These are phyloP conservation scores for Ceratocystiopsis sp. DNA, from an alignment of 2,329 filamentous ascomycete genomes.

Conservation along the genomic window DNA sequence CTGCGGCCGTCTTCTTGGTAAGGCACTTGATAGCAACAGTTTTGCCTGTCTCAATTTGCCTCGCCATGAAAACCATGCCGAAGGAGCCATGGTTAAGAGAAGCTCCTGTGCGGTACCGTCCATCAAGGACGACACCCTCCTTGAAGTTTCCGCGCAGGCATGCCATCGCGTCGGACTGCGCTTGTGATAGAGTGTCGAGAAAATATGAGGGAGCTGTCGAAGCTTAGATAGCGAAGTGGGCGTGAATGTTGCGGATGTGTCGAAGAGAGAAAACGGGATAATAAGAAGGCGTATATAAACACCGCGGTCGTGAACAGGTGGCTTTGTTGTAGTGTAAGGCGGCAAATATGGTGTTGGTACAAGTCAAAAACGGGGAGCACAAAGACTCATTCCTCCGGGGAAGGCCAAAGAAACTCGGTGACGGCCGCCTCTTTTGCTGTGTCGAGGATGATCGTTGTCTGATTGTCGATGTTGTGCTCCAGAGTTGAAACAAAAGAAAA, in stretches of 20 bases:
- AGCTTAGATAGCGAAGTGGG: no score
- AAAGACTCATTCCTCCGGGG: conserved; percentile 6
- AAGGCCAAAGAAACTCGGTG: not conserved
- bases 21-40: conserved; percentile 92
- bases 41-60: conserved; percentile 58
- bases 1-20: conserved; percentile 57
- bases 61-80: conserved; percentile 93
- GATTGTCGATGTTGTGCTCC: no score
- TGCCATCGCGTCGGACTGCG: conserved; percentile 38
- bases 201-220: not conserved
- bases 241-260: not conserved
- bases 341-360: conserved; percentile 3
- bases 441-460: not conserved
- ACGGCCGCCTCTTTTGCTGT: not conserved
- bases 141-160: conserved; percentile 74
- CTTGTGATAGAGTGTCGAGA: conserved; percentile 6
- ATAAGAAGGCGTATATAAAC: conserved; percentile 13
- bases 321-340: conserved; percentile 5
- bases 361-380: conserved; percentile 1
- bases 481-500: not conserved
- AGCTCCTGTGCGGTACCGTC: conserved; percentile 79
- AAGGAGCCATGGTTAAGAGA: conserved; percentile 98
- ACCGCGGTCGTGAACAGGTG: conserved; percentile 8
- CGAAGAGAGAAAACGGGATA: conserved; percentile 1
- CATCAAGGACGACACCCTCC: conserved; percentile 64